A percentile compares a stretch with the other conserved stretches of the same genome.
These are phyloP conservation scores for Ogataea allantospora DNA, from an alignment of 805 yeast genomes.

Conservation along the genomic window DNA sequence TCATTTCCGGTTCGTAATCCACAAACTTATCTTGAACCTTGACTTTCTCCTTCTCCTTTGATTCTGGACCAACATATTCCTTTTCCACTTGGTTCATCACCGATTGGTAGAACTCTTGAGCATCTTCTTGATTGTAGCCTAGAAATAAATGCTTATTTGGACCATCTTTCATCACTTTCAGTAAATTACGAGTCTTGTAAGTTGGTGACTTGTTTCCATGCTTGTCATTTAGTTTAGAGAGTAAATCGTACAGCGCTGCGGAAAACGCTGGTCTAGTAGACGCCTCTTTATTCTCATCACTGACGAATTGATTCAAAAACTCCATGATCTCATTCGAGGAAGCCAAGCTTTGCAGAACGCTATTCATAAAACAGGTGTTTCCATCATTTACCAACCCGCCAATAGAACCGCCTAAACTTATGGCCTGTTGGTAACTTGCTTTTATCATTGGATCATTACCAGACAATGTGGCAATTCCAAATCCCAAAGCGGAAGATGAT, in stretches of 20 bases:
- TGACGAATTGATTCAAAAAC: slow-evolving; percentile 50
- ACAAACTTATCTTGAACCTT: slow-evolving; percentile 29
- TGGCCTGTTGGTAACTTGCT: slow-evolving; percentile 35
- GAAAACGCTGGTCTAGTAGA: slow-evolving; percentile 41
- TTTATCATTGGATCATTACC: slow-evolving; percentile 21
- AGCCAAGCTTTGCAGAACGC: slow-evolving; percentile 80
- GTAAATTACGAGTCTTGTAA: slow-evolving; percentile 57
- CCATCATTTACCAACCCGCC: slow-evolving; percentile 92
- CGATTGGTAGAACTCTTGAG: slow-evolving; percentile 91
- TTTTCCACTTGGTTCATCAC: slow-evolving; percentile 65
- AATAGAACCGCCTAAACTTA: slow-evolving; percentile 63
- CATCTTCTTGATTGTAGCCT: slow-evolving; percentile 94
- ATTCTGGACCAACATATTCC: slow-evolving; percentile 40
- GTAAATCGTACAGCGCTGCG: slow-evolving; percentile 47
- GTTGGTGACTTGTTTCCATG: slow-evolving; percentile 57
- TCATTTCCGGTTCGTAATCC: slow-evolving; percentile 29
- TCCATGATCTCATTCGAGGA: slow-evolving; percentile 60
- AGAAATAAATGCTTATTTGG: slow-evolving; percentile 74
- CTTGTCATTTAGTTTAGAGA: slow-evolving; percentile 53
- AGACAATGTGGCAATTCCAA: slow-evolving; percentile 8
- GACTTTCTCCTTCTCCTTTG: slow-evolving; percentile 20
- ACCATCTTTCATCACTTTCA: slow-evolving; percentile 71
- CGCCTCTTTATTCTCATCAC: slow-evolving; percentile 11
- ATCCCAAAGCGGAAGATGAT: slow-evolving; percentile 20
- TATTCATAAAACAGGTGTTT: slow-evolving; percentile 92